Evolutionary conservation across 2,329 filamentous ascomycete species (phyloP), one percentile per base, ranked within the genome.

Genomic region (Leptosphaerulina australis): DNA sequence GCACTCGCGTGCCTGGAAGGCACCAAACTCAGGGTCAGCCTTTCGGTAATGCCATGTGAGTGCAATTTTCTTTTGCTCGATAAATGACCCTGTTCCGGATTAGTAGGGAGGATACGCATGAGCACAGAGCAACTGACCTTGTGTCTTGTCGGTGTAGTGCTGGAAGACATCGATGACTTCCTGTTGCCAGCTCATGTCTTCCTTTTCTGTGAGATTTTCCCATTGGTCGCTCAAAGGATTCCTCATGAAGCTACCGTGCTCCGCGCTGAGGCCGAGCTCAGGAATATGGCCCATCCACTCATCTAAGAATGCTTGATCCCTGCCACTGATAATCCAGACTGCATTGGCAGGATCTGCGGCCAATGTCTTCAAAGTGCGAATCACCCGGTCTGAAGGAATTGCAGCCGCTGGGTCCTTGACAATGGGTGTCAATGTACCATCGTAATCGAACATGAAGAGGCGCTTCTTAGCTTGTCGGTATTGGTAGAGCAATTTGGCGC

Each of bases 401-500:
- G 94, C 94, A 4, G 91, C 87, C 59, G 88, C 87, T 1, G 94
- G 94, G 66, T 97, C 91, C 62, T 88, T 88, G 46, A 97, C 94
- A 63, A 99, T 97, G 0, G 92, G 81, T 3, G 94, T 97, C 45
- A 99, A 82, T 0, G 94, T 99, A 37, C 94, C 94, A 70, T 99
- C 94, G 67, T 99, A 99, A 76, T 99, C 94, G 69, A 97, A 97
- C 90, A 99, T 93, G 78, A 97, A 96, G 3, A 99, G 80, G 9
- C 94, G 86, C 74, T 89, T 90, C 55, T 83, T 83, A 3, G 91
- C 86, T 29, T 82, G 78, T 53, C 85, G 84, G 73, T 97, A 97
- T 53, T 87, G 86, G 45, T 81, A 77, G 28, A 96, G 78, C 59
- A 97, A 75, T 55, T 84, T 80, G 3, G 85, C 80, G 26, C 86